Evolutionary conservation across 192 early-diverging fungal species (phyloP), one percentile per base, ranked within the genome.

Genomic region (Spizellomyces sp.): DNA sequence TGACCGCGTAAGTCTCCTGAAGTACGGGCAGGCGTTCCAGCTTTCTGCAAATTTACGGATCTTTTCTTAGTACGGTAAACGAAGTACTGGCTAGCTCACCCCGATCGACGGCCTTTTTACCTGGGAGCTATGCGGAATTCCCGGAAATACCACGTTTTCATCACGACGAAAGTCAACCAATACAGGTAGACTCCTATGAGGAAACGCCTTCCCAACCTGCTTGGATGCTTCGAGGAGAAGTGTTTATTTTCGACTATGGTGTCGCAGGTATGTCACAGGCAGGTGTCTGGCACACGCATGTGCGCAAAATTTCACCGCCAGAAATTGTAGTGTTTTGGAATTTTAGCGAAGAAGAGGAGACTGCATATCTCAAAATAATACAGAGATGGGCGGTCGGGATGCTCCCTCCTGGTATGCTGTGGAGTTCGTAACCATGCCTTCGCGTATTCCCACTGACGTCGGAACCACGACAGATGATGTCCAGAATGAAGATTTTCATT

Each of bases 401-500:
- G 14, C 43, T 69, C 2, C 64, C 58, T 6, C 52, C 46, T 43
- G 58, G 60, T 54, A 42, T 17, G 64, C 19, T 19, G 27, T 6
- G 59, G 42, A 41, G n/a, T 17, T 65, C 8, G 4, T 43, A 12
- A 8, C 9, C 4, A 12, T 45, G 62, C 27, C 27, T 36, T 63
- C 36, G 42, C 9, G 1, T 9, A 17, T 21, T 14, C 9, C 45
- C 62, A 17, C 62, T 21, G 17, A 36, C 12, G 10, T 21, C 15
- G 12, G 58, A 1, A 60, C 22, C 8, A 17, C 58, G 6, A 14
- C 56, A 61, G 68, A 42, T 27, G 58, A 71, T 36, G 42, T 44
- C 69, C 60, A 72, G 56, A 58, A 48, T 17, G 72, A 74, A 52
- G 90, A 91, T 65, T 90, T 93, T 66, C 90, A 93, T 64, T 93